Evolutionary conservation across 1,139 yeast genomes (phyloP).

Genomic region (Debaryomyces subglobosus): DNA sequence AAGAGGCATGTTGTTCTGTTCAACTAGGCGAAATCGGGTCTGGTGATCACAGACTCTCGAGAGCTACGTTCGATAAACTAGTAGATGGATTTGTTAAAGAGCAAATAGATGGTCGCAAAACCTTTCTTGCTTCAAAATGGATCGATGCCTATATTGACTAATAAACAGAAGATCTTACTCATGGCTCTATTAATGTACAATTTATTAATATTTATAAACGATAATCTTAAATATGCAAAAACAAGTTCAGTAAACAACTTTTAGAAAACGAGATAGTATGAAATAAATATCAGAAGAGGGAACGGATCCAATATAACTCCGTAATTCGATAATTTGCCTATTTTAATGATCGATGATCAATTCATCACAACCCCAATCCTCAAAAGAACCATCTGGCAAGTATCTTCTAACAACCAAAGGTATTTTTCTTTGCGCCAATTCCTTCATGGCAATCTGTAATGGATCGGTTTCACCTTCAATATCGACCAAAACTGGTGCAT

Average conservation of each 20-base stretch:
- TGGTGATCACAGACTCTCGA: slow-evolving; percentile 55
- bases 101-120: slow-evolving; percentile 58
- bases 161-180: background rate
- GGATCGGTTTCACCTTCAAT: slow-evolving; percentile 99
- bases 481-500: slow-evolving; percentile 97
- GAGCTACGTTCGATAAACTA: slow-evolving; percentile 53
- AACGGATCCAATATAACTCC: background rate
- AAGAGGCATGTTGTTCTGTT: slow-evolving; percentile 51
- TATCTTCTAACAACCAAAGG: slow-evolving; percentile 95
- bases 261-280: slow-evolving; percentile 2
- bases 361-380: slow-evolving; percentile 99
- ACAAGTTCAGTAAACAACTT: slow-evolving; percentile 3
- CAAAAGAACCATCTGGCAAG: slow-evolving; percentile 94
- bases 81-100: slow-evolving; percentile 60
- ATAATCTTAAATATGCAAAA: slow-evolving; percentile 4
- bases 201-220: slow-evolving; percentile 6
- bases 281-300: slow-evolving; percentile 2
- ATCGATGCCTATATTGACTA: slow-evolving; percentile 55
- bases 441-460: slow-evolving; percentile 97
- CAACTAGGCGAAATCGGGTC: slow-evolving; percentile 47
- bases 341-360: slow-evolving; percentile 67
- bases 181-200: slow-evolving; percentile 7
- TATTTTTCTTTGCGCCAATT: slow-evolving; percentile 88
- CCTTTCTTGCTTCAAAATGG: slow-evolving; percentile 62
- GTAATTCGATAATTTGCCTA: background rate